Evolutionary conservation across 2,329 filamentous ascomycete species (phyloP), one percentile per base, ranked within the genome.

Genomic region (Colletotrichum sp.): DNA sequence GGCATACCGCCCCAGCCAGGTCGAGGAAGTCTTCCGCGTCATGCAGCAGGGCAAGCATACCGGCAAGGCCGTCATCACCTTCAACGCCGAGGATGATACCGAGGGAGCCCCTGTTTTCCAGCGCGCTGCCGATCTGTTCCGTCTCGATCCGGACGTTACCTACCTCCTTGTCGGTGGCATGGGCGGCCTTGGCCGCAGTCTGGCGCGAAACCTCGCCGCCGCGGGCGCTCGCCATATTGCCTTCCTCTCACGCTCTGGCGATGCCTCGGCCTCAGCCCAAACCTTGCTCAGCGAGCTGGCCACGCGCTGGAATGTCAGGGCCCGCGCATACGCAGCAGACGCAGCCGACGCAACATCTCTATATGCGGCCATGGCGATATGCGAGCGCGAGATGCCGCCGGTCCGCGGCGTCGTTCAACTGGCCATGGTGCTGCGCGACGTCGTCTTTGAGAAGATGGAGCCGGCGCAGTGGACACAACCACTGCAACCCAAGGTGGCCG

Each of bases 21-120:
- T 87, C 1, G 80, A 81, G 6, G 79, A 83, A 0, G 85, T 85
- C 1, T 86, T 89, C 74, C 81, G 85, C 4, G 79, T 83, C 26
- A 84, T 89, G 79, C 84, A 86, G 66, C 78, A 78, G 7, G 84
- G 86, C 6, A 81, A 83, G 6, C 84, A 86, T 66, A 83, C 82
- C 5, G 87, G 87, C 0, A 88, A 88, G 60, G 82, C 87, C 16
- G 81, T 88, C 24, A 15, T 77, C 16, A 48, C 43, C 8, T 65
- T 48, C 38, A 61, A 65, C 13, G 15, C 21, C 5, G 52, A 60
- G 28, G 57, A 8, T 6, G 73, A 75, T 9, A 36, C 3, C 18
- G 48, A 71, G 24, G 36, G 24, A 18, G 67, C 57, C 1, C 67
- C 67, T 0, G 61, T 70, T 0, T 63, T 67, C 15, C 43, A 43